These are phyloP conservation scores for Exophiala sp. DNA, from an alignment of 2,329 filamentous ascomycete species.

Conservation along the genomic window DNA sequence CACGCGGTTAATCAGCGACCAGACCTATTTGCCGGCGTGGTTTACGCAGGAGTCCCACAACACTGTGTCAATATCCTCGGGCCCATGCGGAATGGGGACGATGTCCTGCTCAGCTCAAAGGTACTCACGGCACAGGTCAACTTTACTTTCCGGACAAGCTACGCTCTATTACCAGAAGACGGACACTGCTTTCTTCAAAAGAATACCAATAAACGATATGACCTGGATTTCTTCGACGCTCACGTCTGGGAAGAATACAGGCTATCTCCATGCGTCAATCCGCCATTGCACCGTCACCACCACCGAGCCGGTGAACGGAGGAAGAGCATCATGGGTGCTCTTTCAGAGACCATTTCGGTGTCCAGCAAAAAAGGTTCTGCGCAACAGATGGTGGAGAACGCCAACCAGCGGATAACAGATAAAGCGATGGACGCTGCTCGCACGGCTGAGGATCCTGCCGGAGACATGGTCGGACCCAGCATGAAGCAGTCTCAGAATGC, in stretches of 20 bases:
- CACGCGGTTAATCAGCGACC: conserved; percentile 81
- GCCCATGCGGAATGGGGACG: conserved; percentile 84
- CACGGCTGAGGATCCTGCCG: conserved; percentile 13
- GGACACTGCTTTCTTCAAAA: conserved; percentile 84
- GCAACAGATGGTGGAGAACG: not conserved
- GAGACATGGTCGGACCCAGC: conserved; percentile 18
- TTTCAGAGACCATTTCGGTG: conserved; percentile 43
- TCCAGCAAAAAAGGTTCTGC: conserved; percentile 11
- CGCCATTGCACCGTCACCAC: conserved; percentile 51
- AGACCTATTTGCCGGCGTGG: conserved; percentile 75
- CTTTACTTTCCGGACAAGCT: conserved; percentile 83
- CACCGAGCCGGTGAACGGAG: conserved; percentile 30
- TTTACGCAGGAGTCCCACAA: conserved; percentile 80
- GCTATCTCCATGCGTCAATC: conserved; percentile 69
- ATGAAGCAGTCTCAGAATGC: conserved; percentile 12
- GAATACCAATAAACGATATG: conserved; percentile 70
- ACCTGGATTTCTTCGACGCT: conserved; percentile 74
- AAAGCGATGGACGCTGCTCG: conserved; percentile 28
- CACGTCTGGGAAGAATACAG: conserved; percentile 73
- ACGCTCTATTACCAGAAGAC: conserved; percentile 76
- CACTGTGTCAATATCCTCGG: conserved; percentile 88
- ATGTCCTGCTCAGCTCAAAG: conserved; percentile 80
- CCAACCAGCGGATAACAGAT: conserved; percentile 30
- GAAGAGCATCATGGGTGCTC: conserved; percentile 41
- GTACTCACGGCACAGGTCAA: conserved; percentile 89